A percentile compares a stretch with the other conserved stretches of the same genome.
These are phyloP conservation scores for Neurospora hispaniola DNA, from an alignment of 495 filamentous ascomycete genomes.

Conservation along the genomic window DNA sequence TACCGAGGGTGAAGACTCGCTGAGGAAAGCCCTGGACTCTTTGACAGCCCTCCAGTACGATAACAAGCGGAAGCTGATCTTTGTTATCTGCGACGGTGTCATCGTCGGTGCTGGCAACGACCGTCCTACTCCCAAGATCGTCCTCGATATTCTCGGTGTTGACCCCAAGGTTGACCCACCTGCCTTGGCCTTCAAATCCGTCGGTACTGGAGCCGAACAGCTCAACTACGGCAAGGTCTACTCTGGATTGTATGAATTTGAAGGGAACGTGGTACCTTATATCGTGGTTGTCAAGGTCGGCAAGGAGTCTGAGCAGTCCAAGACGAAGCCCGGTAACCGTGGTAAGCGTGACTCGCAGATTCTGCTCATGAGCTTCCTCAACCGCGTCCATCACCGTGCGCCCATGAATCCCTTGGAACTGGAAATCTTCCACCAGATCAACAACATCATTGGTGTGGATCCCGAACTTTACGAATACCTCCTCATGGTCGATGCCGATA, in stretches of 20 bases:
- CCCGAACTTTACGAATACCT: conserved; percentile 96
- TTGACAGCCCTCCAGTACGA: conserved; percentile 91
- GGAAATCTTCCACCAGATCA: conserved; percentile 98
- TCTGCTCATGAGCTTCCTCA: conserved; percentile 75
- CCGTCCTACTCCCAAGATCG: conserved; percentile 92
- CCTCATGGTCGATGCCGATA: conserved; percentile 97
- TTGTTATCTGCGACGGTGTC: conserved; percentile 90
- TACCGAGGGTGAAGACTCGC: conserved; percentile 90
- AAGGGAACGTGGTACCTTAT: conserved; percentile 96
- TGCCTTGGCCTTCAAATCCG: conserved; percentile 80
- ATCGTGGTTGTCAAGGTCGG: conserved; percentile 93
- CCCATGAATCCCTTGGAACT: conserved; percentile 94
- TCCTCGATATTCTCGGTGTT: conserved; percentile 91
- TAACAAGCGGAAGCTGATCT: conserved; percentile 93
- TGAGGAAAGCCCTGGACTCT: conserved; percentile 87
- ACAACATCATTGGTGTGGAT: conserved; percentile 97
- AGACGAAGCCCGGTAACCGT: conserved; percentile 91
- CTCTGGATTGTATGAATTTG: conserved; percentile 93
- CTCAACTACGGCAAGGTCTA: conserved; percentile 98
- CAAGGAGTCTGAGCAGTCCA: conserved; percentile 87
- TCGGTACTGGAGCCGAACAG: conserved; percentile 83
- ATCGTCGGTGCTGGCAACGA: conserved; percentile 96
- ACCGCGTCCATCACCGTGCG: conserved; percentile 87
- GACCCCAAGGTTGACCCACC: conserved; percentile 95
- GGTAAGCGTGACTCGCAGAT: conserved; percentile 98